Base-by-base conservation (phyloP, 1,284 basidiomycete species). In the Puccinia horiana region DNA sequence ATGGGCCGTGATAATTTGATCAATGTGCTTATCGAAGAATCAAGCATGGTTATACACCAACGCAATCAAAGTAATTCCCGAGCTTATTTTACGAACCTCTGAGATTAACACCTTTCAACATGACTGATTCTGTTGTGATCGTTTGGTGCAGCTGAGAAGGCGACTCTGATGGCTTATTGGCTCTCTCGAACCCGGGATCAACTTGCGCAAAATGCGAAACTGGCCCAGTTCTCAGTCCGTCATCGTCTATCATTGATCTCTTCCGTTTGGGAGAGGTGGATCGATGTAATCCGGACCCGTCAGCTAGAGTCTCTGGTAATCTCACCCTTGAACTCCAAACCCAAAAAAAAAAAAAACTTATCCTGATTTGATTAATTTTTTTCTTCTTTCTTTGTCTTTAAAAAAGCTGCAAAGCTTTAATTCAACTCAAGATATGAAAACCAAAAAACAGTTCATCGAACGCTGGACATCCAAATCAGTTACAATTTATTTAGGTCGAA, bases 381-480 rank as follows among this genome's bases (percentile, higher is more conserved):
- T 61, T 37, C 42, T 42, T 77, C n/a, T 44, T 9, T 76, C 56
- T 26, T 76, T 35, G 12, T 40, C 11, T 58, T 32, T 18, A 37
- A 40, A n/a, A 63, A 26, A 76, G 74, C 52, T 35, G 40, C 52
- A 76, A 37, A 42, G 11, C 40, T 35, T 58, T 26, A 61, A 58
- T 56, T 35, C 52, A 37, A n/a, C 26, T 49, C n/a, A 16, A 52
- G 52, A 76, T 26, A 54, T 18, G 26, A 76, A 37, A 14, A 37
- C 4, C 35, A 76, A 76, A 40, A 56, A 6, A 23, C 52, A 58
- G 14, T 58, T 58, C 2, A 56, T 76, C 16, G 52, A 42, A 40
- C 35, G 1, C n/a, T 76, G 74, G 74, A 56, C 58, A 26, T 26
- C 74, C 40, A 52, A 52, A 42, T 76, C 74, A n/a, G 5, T 14